Conservation (phyloP, 2,329 filamentous ascomycete species). For the Fusarium sp. region DNA sequence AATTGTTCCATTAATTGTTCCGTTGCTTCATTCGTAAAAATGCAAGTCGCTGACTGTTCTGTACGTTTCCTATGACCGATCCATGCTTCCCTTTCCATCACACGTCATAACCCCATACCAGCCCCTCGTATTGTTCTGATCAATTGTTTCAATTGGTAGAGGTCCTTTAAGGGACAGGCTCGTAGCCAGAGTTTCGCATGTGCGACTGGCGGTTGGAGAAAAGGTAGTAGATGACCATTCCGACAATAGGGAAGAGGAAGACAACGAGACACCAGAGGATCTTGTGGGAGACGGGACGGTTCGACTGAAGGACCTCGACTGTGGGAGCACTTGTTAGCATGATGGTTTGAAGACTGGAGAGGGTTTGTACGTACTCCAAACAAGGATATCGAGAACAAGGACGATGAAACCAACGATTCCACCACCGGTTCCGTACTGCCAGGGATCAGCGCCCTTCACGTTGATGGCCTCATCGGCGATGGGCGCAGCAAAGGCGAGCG, state of each 20-base stretch:
- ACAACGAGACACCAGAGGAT: conserved; percentile 73
- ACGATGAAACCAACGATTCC: conserved; percentile 73
- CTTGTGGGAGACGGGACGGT: conserved; percentile 69
- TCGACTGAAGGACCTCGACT: conserved; percentile 76
- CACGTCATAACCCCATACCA: not conserved
- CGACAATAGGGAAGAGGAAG: conserved; percentile 74
- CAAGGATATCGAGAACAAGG: conserved; percentile 72
- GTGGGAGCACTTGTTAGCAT: conserved; percentile 9
- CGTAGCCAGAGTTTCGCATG: conserved; percentile 66
- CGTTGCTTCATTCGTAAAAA: not conserved
- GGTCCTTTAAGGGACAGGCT: conserved; percentile 52
- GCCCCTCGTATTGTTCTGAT: not conserved
- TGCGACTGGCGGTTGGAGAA: conserved; percentile 72
- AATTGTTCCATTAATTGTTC: not conserved
- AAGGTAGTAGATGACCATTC: conserved; percentile 72
- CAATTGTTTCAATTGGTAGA: not conserved
- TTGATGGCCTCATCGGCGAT: conserved; percentile 46
- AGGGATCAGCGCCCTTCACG: conserved; percentile 58
- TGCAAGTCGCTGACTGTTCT: not conserved
- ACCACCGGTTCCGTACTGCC: conserved; percentile 72
- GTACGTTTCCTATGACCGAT: rapidly evolving
- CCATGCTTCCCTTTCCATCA: rapidly evolving
- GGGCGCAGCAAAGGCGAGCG: conserved; percentile 63
- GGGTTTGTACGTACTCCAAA: conserved; percentile 66
- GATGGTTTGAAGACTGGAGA: not conserved